Conservation (phyloP, 768 basidiomycete species). For the Cyathus striatus region DNA sequence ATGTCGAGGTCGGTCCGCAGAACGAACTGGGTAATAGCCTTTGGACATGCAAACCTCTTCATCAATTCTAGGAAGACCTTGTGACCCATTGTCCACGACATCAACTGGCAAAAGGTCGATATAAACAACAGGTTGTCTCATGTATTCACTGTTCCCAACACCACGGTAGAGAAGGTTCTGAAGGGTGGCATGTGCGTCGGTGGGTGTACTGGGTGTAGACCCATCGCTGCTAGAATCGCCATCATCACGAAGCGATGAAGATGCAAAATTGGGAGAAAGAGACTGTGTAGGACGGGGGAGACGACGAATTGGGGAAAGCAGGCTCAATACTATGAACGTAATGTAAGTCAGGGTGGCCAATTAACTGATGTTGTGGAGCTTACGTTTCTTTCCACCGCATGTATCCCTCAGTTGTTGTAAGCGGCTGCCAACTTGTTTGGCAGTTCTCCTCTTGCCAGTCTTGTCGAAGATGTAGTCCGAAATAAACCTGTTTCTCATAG, state of each 20-base stretch:
- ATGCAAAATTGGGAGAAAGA: constrained; percentile 20
- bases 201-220: constrained; percentile 35
- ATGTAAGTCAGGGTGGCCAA: constrained; percentile 4
- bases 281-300: constrained; percentile 17
- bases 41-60: constrained; percentile 17
- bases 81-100: constrained; percentile 4
- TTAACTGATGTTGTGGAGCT: constrained; percentile 20
- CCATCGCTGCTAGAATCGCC: constrained; percentile 34
- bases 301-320: constrained; percentile 33
- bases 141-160: constrained; percentile 38
- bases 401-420: constrained; percentile 76
- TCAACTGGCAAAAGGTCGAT: constrained; percentile 40
- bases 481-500: constrained; percentile 76
- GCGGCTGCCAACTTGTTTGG: constrained; percentile 79
- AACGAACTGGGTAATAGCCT: constrained; percentile 25
- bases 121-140: constrained; percentile 32
- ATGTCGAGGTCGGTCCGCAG: constrained; percentile 45
- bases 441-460: constrained; percentile 66
- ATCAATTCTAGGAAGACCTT: constrained; percentile 7
- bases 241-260: constrained; percentile 22
- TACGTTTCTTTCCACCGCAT: constrained; percentile 65
- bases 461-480: constrained; percentile 69
- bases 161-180: constrained; percentile 24
- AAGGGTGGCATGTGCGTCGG: constrained; percentile 27
- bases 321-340: constrained; percentile 34